phyloP scores from a whole-genome alignment of 495 filamentous ascomycete genomes.

The Glonium stellatum region DNA sequence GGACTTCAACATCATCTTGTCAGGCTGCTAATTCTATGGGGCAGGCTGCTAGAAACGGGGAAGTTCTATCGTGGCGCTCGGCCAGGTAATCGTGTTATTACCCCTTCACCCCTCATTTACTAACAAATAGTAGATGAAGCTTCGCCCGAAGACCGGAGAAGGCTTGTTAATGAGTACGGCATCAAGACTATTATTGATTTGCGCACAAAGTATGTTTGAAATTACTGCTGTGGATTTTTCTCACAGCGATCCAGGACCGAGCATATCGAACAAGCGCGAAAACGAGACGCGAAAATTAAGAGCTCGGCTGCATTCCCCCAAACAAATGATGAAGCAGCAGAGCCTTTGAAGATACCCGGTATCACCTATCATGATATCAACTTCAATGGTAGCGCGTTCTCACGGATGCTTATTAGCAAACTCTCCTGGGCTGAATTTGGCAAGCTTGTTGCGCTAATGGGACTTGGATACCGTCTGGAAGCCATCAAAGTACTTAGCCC shows the following conservation, averaged over 20 bases:
- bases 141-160: constrained; percentile 53
- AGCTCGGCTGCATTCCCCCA: constrained; percentile 34
- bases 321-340: constrained; percentile 40
- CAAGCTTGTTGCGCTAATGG: constrained; percentile 51
- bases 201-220: constrained; percentile 54
- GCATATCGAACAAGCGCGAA: constrained; percentile 60
- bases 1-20: background rate
- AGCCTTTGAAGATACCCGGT: constrained; percentile 51
- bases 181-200: constrained; percentile 71
- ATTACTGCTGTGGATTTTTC: background rate
- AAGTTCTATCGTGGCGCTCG: constrained; percentile 67
- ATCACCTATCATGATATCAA: constrained; percentile 56
- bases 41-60: constrained; percentile 60
- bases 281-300: constrained; percentile 46
- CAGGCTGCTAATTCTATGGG: background rate
- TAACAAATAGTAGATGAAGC: constrained; percentile 54
- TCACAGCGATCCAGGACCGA: constrained; percentile 51
- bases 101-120: constrained; percentile 15
- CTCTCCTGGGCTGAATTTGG: constrained; percentile 62
- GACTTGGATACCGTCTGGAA: constrained; percentile 57
- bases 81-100: constrained; percentile 42
- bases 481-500: constrained; percentile 60
- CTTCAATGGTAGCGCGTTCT: constrained; percentile 66
- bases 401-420: constrained; percentile 57
- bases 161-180: constrained; percentile 53